Evolutionary conservation across 352 stramenopile species (phyloP).

Genomic region (Globisporangium orthogonon): DNA sequence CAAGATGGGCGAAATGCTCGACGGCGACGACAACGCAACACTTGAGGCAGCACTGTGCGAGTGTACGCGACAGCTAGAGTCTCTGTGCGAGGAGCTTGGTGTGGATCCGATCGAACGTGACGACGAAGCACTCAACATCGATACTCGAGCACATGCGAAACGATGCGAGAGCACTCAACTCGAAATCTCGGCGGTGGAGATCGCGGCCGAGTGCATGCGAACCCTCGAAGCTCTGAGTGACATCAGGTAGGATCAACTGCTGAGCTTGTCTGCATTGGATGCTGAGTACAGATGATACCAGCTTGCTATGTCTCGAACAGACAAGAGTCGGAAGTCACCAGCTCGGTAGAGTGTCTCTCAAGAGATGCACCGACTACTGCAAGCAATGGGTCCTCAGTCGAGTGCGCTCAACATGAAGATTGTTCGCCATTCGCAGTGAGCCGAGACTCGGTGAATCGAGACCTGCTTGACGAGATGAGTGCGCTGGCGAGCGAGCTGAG

Average conservation of each 20-base stretch:
- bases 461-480: slow-evolving; percentile 8
- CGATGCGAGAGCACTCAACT: not conserved
- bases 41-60: slow-evolving; percentile 1
- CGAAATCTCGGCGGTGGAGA: not conserved
- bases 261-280: no score
- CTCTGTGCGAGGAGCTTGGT: slow-evolving; percentile 20
- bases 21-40: not conserved
- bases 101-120: slow-evolving; percentile 7
- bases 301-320: no score
- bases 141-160: not conserved
- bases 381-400: no score
- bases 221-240: slow-evolving; percentile 20
- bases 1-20: not conserved
- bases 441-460: not conserved
- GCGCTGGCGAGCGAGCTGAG: slow-evolving; percentile 21
- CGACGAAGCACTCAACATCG: no score
- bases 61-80: slow-evolving; percentile 17
- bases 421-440: not conserved
- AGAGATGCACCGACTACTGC: no score
- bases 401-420: no score
- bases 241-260: not conserved
- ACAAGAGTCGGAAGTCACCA: no score
- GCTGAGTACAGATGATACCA: no score
- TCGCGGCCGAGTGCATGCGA: slow-evolving; percentile 9
- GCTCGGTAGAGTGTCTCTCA: no score